Conservation (phyloP, 345 rosid genomes). For the Kandelia obovata region DNA sequence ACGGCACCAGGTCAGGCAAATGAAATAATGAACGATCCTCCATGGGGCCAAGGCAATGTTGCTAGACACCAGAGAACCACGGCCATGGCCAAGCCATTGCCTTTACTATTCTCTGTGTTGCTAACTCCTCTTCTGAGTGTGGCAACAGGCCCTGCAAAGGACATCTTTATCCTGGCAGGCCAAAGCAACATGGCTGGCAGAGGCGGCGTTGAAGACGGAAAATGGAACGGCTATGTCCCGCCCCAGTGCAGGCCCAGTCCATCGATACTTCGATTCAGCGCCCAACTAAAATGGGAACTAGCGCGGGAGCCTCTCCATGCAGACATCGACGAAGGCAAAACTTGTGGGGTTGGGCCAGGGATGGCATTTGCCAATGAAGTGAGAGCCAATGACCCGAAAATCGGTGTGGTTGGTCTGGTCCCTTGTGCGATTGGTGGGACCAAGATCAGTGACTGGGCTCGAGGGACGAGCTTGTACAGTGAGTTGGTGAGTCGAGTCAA, state of each 20-base stretch:
- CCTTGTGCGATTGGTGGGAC: constrained; percentile 27
- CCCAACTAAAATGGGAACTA: constrained; percentile 13
- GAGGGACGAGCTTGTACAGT: constrained; percentile 11
- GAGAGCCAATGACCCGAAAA: background rate
- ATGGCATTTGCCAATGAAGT: constrained; percentile 20
- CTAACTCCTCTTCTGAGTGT: background rate
- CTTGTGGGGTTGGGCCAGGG: constrained; percentile 28
- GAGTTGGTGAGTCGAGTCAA: constrained; percentile 16
- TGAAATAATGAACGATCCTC: too few relatives aligned
- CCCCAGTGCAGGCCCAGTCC: constrained; percentile 16
- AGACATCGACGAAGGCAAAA: constrained; percentile 9
- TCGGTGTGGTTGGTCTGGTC: background rate
- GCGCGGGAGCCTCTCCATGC: constrained; percentile 22
- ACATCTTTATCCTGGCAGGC: constrained; percentile 24
- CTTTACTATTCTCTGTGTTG: background rate
- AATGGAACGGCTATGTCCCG: constrained; percentile 18
- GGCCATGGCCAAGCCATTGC: constrained; percentile 1
- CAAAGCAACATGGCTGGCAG: constrained; percentile 32
- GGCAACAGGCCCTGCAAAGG: constrained; percentile 9
- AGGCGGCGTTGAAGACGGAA: constrained; percentile 17
- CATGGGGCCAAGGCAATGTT: too few relatives aligned
- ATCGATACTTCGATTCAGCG: constrained; percentile 15
- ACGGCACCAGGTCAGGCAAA: too few relatives aligned
- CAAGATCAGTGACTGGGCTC: constrained; percentile 17
- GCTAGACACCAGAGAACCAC: background rate